A percentile compares a stretch with the other conserved stretches of the same genome.
Conservation (phyloP, 306 rosid species). For the Rubus parviflorus region DNA sequence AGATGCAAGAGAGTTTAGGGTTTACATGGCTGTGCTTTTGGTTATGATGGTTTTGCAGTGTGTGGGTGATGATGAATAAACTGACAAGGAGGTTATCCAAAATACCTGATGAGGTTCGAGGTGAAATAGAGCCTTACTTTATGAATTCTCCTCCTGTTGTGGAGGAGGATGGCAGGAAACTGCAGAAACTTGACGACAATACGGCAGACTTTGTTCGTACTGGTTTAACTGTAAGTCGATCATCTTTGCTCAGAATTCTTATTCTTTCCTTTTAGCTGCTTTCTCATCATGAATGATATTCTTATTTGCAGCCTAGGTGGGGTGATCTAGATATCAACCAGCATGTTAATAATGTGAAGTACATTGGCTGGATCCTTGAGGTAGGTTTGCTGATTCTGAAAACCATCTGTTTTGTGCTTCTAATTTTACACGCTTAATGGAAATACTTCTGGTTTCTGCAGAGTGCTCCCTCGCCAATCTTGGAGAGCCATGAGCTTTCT, state of each 20-base stretch:
- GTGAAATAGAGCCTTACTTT: conserved; percentile 85
- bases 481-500: conserved; percentile 91
- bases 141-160: conserved; percentile 66
- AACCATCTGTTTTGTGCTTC: neutral
- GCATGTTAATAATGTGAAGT: conserved; percentile 99
- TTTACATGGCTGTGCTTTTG: conserved; percentile 11
- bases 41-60: conserved; percentile 56
- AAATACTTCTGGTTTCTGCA: conserved; percentile 40
- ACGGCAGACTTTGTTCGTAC: conserved; percentile 64
- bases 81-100: conserved; percentile 87
- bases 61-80: conserved; percentile 99
- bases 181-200: conserved; percentile 68
- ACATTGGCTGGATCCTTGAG: conserved; percentile 99
- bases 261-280: neutral
- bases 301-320: conserved; percentile 84
- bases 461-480: conserved; percentile 90
- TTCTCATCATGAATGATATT: conserved; percentile 18
- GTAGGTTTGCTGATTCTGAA: conserved; percentile 35
- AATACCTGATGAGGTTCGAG: conserved; percentile 88
- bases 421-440: neutral
- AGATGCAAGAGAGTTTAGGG: neutral
- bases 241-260: conserved; percentile 10
- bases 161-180: conserved; percentile 89
- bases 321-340: conserved; percentile 88
- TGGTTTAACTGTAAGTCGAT: conserved; percentile 70